phyloP scores from a whole-genome alignment of 1,139 yeast species.

The Taphrina wiesneri region DNA sequence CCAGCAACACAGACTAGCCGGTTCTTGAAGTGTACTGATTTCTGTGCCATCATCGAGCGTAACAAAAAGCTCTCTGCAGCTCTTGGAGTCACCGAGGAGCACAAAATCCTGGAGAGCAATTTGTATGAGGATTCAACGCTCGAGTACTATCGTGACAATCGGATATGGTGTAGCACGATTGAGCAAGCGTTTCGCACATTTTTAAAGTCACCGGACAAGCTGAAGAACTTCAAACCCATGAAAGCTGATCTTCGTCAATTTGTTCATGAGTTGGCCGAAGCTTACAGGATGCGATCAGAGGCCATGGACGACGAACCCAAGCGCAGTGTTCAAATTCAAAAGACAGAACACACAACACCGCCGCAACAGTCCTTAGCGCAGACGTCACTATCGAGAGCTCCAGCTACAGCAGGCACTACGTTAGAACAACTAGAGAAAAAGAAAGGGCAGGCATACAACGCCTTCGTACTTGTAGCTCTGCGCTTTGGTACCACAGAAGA shows the following conservation, averaged over 20 bases:
- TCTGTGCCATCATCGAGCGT: slow-evolving; percentile 64
- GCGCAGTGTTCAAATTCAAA: slow-evolving; percentile 65
- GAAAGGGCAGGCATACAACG: slow-evolving; percentile 37
- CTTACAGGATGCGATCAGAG: slow-evolving; percentile 63
- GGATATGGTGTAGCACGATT: slow-evolving; percentile 56
- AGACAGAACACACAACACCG: slow-evolving; percentile 36
- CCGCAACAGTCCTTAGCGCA: slow-evolving; percentile 32
- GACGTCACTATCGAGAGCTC: background rate
- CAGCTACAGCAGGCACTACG: background rate
- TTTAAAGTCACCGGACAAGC: slow-evolving; percentile 48
- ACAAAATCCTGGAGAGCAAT: slow-evolving; percentile 31
- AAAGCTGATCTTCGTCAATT: slow-evolving; percentile 65
- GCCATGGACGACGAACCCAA: slow-evolving; percentile 82
- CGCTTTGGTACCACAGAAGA: slow-evolving; percentile 38
- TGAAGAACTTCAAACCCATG: slow-evolving; percentile 74
- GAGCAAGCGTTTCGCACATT: slow-evolving; percentile 58
- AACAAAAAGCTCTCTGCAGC: slow-evolving; percentile 67
- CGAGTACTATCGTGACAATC: slow-evolving; percentile 54
- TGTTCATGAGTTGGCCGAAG: slow-evolving; percentile 64
- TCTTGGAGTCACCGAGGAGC: slow-evolving; percentile 49
- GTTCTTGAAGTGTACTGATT: slow-evolving; percentile 49
- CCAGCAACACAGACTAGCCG: slow-evolving; percentile 40
- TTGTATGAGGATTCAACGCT: slow-evolving; percentile 53
- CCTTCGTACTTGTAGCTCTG: slow-evolving; percentile 37
- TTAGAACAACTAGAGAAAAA: slow-evolving; percentile 16